Evolutionary conservation across 192 early-diverging fungal genomes (phyloP).

Genomic region (Backusella westeae): DNA sequence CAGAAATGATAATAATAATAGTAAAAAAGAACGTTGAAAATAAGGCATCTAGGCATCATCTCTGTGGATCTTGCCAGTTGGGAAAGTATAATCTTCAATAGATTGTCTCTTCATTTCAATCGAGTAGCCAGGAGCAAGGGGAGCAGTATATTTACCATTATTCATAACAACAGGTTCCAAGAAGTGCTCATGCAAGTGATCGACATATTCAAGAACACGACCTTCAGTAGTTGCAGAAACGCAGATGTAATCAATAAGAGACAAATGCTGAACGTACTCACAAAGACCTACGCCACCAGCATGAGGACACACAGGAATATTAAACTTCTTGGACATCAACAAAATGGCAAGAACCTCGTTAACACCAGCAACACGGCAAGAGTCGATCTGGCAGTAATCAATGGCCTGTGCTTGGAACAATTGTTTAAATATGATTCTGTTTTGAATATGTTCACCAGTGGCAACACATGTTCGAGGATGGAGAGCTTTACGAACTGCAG

Average conservation of each 20-base stretch:
- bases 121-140: constrained; percentile 27
- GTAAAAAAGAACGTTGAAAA: background rate
- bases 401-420: constrained; percentile 42
- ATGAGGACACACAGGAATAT: constrained; percentile 37
- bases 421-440: constrained; percentile 40
- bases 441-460: constrained; percentile 42
- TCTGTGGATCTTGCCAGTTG: constrained; percentile 21
- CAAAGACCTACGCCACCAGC: constrained; percentile 40
- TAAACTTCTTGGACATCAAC: constrained; percentile 41
- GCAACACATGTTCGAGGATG: constrained; percentile 34
- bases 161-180: constrained; percentile 33
- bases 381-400: constrained; percentile 40
- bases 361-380: constrained; percentile 40
- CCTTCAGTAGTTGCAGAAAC: constrained; percentile 29
- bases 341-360: constrained; percentile 38
- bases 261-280: constrained; percentile 38
- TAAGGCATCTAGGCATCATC: background rate
- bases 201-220: constrained; percentile 40
- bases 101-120: constrained; percentile 38
- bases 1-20: background rate
- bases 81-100: constrained; percentile 38
- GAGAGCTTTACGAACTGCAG: constrained; percentile 38
- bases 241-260: constrained; percentile 40
- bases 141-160: constrained; percentile 28
- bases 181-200: constrained; percentile 40